Base-by-base conservation (phyloP, 192 early-diverging fungal genomes). In the Rhizophlyctis rosea region DNA sequence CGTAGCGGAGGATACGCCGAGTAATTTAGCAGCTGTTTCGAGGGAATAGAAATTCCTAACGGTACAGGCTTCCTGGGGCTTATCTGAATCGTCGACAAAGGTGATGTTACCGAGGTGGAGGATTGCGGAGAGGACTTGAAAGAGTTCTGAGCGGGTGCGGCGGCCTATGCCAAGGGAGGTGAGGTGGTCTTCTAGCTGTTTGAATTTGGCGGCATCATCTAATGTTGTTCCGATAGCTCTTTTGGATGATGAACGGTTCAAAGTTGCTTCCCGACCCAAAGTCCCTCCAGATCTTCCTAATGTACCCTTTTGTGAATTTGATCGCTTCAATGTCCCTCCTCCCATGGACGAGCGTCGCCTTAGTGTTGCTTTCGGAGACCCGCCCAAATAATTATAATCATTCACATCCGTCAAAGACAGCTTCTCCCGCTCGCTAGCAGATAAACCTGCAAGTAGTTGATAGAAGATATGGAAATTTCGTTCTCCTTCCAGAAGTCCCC, bases 401-500 rank as follows among this genome's bases (percentile, higher is more conserved):
- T n/a, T n/a, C 16, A 70, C 70, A n/a, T 88, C 79, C 13, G 78
- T 75, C 4, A 96, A 73, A 30, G 76, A 76, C 52, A 89, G 82
- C 47, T 76, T 62, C 5, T 73, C 75, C 34, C 81, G 81, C 61
- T 91, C 88, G 36, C 82, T 79, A 23, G 77, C 60, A 1, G 81
- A 79, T 4, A 86, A 76, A 0, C 91, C 91, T 23, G 82, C 70
- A 27, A 94, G 68, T 44, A 94, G 73, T 50, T 88, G 85, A 68
- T 93, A 89, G 65, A 95, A 93, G n/a, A 93, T 83, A 67, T 95
- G 89, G 74, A 93, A 96, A 73, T 91, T 94, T 48, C 90, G 83
- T 63, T 92, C 91, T 5, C 33, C 44, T 5, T 65, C 48, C 3
- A 63, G 62, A 23, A 34, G 14, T 18, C n/a, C 28, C 4, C 61